Evolutionary conservation across 495 filamentous ascomycete species (phyloP), one percentile per base, ranked within the genome.

Genomic region (Xylaria acuta): DNA sequence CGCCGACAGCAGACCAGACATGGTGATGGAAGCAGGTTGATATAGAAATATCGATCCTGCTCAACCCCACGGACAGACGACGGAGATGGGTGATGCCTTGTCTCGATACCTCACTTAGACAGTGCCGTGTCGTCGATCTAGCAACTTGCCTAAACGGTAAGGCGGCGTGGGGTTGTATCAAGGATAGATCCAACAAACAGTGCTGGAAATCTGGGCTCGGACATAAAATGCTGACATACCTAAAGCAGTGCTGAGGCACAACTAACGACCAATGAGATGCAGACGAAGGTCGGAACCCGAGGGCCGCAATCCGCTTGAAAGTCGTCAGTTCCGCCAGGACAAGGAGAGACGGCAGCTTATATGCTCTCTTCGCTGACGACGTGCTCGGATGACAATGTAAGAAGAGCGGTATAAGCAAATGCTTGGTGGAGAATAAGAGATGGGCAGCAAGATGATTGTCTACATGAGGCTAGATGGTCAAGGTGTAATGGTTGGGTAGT

Each of bases 261-360:
- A 30, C 45, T 53, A 62, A 43, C 45, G 47, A 59, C 77, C 77
- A 75, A 76, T 79, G 60, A 58, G 66, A 69, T 27, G 49, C 32
- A 51, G 73, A 25, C 66, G 73, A 76, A 74, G 72, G 76, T 62
- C 71, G 74, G 77, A 74, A 70, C 62, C 70, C 59, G 25, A 69
- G 43, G 67, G 69, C 72, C 72, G 59, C 72, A 68, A 73, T 58
- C 74, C 74, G 74, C 58, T 67, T 70, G 38, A 69, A 73, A 53
- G 64, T 65, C 45, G 64, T 63, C 71, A 72, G 64, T 45, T 51
- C 56, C 20, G 22, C 36, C 32, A 64, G 51, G 36, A 58, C 51
- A 38, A 40, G 30, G 30, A n/a, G 12, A 22, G 3, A 30, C 5
- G 25, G 59, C 77, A 74, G 27, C 25, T 65, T 36, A 30, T 47